phyloP scores from a whole-genome alignment of 169 alveolate genomes.

The Plasmodium gaboni region DNA sequence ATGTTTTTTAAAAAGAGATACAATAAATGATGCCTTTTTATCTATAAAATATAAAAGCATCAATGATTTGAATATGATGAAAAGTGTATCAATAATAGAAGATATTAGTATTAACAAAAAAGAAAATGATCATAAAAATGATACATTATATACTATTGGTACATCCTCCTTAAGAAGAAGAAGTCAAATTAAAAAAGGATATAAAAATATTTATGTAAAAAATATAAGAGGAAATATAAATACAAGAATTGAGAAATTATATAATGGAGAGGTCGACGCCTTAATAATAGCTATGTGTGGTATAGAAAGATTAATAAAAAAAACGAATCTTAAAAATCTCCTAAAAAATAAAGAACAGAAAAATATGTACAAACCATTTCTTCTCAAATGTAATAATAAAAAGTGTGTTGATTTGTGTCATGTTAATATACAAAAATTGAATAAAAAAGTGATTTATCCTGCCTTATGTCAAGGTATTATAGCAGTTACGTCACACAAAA shows the following conservation, averaged over 20 bases:
- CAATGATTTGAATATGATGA: conserved; percentile 22
- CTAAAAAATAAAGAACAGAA: conserved; percentile 8
- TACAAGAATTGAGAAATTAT: conserved; percentile 61
- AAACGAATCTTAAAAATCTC: conserved; percentile 1
- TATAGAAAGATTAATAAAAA: conserved; percentile 49
- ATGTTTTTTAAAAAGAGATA: conserved; percentile 64
- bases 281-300: conserved; percentile 71
- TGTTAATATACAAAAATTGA: conserved; percentile 56
- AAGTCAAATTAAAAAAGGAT: conserved; percentile 51
- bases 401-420: conserved; percentile 8
- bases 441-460: conserved; percentile 36
- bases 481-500: conserved; percentile 46
- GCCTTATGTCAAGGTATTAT: conserved; percentile 74
- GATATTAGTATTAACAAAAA: background rate
- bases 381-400: conserved; percentile 26
- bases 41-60: conserved; percentile 40
- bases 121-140: background rate
- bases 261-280: conserved; percentile 32
- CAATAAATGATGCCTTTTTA: conserved; percentile 58
- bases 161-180: conserved; percentile 66
- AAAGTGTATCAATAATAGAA: background rate
- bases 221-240: conserved; percentile 52
- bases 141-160: conserved; percentile 22
- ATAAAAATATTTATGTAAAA: conserved; percentile 40
- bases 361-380: background rate